Conservation (phyloP, 2,329 filamentous ascomycete species). For the Dactylellina drechsleri region DNA sequence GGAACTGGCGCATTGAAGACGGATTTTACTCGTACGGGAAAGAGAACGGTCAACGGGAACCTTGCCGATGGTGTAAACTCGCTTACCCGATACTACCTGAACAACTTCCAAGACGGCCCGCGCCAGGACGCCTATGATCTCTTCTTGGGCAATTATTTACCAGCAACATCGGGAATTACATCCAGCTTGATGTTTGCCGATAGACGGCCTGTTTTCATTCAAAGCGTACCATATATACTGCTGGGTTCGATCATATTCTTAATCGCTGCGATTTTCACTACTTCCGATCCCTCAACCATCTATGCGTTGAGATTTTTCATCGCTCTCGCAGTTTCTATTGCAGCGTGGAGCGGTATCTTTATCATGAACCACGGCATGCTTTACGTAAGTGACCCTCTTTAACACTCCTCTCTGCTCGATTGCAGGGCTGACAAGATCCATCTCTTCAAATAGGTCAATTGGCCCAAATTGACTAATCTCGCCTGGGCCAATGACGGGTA, state of each 20-base stretch:
- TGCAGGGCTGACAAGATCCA: no score
- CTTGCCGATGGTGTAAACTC: slow-evolving; percentile 89
- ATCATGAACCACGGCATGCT: slow-evolving; percentile 87
- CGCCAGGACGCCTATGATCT: slow-evolving; percentile 95
- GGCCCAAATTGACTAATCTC: slow-evolving; percentile 93
- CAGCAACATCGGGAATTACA: slow-evolving; percentile 76
- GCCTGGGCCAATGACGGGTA: slow-evolving; percentile 88
- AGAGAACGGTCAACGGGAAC: slow-evolving; percentile 84
- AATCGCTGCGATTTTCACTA: slow-evolving; percentile 57
- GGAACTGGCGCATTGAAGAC: slow-evolving; percentile 98
- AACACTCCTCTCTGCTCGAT: no score
- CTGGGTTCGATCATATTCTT: slow-evolving; percentile 53
- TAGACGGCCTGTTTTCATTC: slow-evolving; percentile 83
- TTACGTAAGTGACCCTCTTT: slow-evolving; percentile 75
- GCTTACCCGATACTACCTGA: slow-evolving; percentile 85
- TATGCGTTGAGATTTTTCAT: slow-evolving; percentile 85
- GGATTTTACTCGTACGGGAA: slow-evolving; percentile 93
- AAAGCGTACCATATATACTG: slow-evolving; percentile 91
- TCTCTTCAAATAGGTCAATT: slow-evolving; percentile 78
- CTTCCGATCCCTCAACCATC: slow-evolving; percentile 68
- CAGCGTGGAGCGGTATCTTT: slow-evolving; percentile 78
- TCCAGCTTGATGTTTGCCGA: slow-evolving; percentile 82
- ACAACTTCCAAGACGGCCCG: slow-evolving; percentile 95
- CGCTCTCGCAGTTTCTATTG: slow-evolving; percentile 77
- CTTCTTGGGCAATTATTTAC: slow-evolving; percentile 87